Conservation (phyloP, 106 monocot species). For the Dioscorea dumetorum region DNA sequence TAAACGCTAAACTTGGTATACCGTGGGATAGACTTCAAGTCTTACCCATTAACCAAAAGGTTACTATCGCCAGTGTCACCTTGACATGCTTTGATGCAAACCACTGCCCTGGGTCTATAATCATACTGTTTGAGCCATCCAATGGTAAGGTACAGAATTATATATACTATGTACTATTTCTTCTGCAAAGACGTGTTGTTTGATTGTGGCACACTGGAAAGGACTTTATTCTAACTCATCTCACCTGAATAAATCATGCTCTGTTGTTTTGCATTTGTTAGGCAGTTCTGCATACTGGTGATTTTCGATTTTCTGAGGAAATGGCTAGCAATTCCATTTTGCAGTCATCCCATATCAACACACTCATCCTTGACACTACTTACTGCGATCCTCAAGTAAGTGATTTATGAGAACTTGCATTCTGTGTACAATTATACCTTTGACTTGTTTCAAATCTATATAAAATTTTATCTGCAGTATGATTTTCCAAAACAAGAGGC, state of each 20-base stretch:
- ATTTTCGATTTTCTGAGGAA: conserved; percentile 85
- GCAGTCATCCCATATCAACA: conserved; percentile 54
- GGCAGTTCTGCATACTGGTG: conserved; percentile 93
- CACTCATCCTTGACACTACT: conserved; percentile 91
- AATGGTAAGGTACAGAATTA: conserved; percentile 70
- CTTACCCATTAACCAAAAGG: conserved; percentile 72
- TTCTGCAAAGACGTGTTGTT: neutral
- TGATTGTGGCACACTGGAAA: neutral
- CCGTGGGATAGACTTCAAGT: conserved; percentile 71
- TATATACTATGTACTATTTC: neutral
- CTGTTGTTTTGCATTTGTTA: conserved; percentile 9
- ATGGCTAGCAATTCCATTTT: conserved; percentile 60
- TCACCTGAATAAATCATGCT: neutral
- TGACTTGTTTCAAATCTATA: neutral
- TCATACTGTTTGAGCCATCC: conserved; percentile 90
- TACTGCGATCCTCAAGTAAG: conserved; percentile 90
- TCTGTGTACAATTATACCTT: neutral
- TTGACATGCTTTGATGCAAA: conserved; percentile 94
- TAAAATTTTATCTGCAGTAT: conserved; percentile 44
- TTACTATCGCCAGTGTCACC: conserved; percentile 51
- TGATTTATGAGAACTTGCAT: neutral
- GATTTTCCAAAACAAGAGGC: conserved; percentile 95
- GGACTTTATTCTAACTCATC: neutral
- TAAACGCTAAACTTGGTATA: conserved; percentile 85
- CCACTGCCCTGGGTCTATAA: conserved; percentile 93